Evolutionary conservation across 164 flowering plant genomes (phyloP).

Genomic region (Umbilicus rupestris): DNA sequence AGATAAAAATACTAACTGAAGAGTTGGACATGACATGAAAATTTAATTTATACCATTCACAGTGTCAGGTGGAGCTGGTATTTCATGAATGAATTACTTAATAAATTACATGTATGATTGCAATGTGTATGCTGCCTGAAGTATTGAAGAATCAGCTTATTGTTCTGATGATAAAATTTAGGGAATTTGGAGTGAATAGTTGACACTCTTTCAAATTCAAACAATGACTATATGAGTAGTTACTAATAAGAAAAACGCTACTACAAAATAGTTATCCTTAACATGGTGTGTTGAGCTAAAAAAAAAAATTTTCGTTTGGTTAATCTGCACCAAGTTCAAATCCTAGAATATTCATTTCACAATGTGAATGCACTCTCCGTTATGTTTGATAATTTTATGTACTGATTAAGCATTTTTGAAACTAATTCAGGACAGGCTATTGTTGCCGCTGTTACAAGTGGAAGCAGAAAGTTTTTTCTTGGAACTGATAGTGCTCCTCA

Average conservation of each 20-base stretch:
- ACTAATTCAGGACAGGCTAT: constrained; percentile 67
- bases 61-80: no score
- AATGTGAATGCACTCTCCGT: neutral
- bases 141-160: no score
- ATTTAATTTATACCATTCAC: neutral
- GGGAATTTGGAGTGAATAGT: neutral
- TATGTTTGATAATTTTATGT: neutral
- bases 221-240: neutral
- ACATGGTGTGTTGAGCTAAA: neutral
- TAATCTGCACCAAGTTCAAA: neutral
- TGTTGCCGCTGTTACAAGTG: constrained; percentile 87
- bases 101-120: no score
- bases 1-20: neutral
- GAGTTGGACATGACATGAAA: neutral
- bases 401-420: constrained; percentile 6
- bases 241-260: neutral
- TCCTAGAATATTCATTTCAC: neutral
- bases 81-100: no score
- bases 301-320: neutral
- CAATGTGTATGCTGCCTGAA: no score
- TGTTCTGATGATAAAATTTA: neutral
- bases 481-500: constrained; percentile 99
- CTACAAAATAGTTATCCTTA: neutral
- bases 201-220: neutral
- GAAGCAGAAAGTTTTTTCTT: constrained; percentile 72